phyloP scores from a whole-genome alignment of 2,329 filamentous ascomycete genomes.

The Sclerotinia nivalis region DNA sequence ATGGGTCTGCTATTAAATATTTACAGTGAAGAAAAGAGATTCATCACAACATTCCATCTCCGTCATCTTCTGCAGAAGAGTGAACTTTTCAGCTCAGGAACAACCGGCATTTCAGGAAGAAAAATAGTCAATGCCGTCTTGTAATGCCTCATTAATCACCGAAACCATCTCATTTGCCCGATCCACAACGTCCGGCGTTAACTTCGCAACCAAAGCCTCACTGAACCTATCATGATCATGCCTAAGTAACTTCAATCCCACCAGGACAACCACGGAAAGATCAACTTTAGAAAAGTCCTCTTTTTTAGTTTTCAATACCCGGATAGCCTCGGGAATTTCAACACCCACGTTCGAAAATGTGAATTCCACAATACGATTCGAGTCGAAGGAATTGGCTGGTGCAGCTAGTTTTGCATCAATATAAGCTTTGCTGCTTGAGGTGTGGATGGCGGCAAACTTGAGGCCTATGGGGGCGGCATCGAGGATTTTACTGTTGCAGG shows the following conservation, averaged over 20 bases:
- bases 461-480: neutral
- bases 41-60: too few species aligned
- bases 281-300: neutral
- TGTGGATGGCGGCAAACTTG: neutral
- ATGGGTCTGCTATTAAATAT: too few species aligned
- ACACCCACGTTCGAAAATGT: neutral
- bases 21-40: too few species aligned
- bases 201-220: neutral
- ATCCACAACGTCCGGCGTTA: neutral
- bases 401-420: neutral
- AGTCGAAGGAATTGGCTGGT: neutral
- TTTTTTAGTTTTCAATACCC: neutral
- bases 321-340: neutral
- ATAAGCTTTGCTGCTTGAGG: neutral
- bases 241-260: neutral
- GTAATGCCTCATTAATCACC: neutral
- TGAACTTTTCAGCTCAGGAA: neutral
- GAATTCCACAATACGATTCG: neutral
- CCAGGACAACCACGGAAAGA: neutral
- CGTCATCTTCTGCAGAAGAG: neutral
- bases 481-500: neutral
- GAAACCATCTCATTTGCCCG: neutral
- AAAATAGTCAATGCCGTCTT: neutral
- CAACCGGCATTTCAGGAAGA: neutral
- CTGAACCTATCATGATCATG: neutral